A percentile compares a stretch with the other conserved stretches of the same genome.
Conservation (phyloP, 768 basidiomycete genomes). For the Hericium rajendrae region DNA sequence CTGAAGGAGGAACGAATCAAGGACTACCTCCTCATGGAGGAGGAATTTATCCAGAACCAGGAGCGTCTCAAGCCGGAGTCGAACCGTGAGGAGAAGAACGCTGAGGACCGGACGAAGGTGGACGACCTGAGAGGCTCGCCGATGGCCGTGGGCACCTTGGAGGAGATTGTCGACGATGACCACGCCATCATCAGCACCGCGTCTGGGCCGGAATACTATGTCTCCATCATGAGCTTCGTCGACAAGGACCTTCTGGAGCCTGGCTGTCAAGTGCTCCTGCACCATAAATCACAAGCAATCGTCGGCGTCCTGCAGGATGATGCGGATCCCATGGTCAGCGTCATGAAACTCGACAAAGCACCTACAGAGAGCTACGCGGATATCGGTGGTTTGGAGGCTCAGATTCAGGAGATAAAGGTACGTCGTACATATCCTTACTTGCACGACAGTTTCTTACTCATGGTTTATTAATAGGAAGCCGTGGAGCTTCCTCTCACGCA, state of each 20-base stretch:
- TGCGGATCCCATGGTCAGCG: conserved; percentile 89
- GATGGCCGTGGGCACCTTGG: conserved; percentile 97
- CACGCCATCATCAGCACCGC: conserved; percentile 97
- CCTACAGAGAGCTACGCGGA: conserved; percentile 99
- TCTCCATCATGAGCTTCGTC: conserved; percentile 95
- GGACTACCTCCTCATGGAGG: conserved; percentile 92
- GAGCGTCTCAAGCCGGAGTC: conserved; percentile 83
- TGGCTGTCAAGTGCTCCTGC: conserved; percentile 87
- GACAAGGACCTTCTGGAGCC: conserved; percentile 98
- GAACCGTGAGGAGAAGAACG: conserved; percentile 88
- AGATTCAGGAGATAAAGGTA: conserved; percentile 99
- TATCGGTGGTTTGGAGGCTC: conserved; percentile 90
- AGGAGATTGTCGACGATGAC: conserved; percentile 97
- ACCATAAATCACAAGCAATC: conserved; percentile 92
- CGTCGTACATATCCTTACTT: conserved; percentile 10
- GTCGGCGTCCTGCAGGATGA: conserved; percentile 96
- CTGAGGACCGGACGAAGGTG: conserved; percentile 87
- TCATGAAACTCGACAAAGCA: conserved; percentile 99
- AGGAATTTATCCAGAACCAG: conserved; percentile 90
- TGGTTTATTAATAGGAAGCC: conserved; percentile 63
- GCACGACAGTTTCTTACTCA: neutral
- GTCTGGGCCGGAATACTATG: conserved; percentile 93
- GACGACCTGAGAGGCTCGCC: conserved; percentile 92
- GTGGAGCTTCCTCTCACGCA: conserved; percentile 96
- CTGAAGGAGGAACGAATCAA: conserved; percentile 98